Conservation (phyloP, 106 monocot genomes). For the Dendrobium officinale region DNA sequence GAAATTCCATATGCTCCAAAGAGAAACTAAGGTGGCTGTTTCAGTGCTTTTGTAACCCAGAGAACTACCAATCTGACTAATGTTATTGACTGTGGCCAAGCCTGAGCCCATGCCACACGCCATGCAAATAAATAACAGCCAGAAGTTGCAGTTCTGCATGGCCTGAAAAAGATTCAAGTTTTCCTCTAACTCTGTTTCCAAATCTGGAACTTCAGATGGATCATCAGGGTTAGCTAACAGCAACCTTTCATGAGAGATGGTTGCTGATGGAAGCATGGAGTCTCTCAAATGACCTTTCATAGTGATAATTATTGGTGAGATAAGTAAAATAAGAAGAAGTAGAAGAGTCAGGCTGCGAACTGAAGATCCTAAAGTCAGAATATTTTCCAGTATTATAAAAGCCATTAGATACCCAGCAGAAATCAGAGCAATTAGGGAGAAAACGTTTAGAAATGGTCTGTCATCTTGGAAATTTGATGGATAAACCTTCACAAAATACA, state of each 20-base stretch:
- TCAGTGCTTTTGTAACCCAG: slow-evolving; percentile 38
- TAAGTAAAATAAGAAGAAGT: slow-evolving; percentile 30
- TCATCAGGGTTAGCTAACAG: not conserved
- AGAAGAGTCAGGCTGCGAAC: slow-evolving; percentile 10
- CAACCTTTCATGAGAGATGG: slow-evolving; percentile 12
- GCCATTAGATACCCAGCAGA: slow-evolving; percentile 40
- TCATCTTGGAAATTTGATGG: slow-evolving; percentile 21
- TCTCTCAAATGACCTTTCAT: slow-evolving; percentile 9
- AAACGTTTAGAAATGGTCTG: slow-evolving; percentile 20
- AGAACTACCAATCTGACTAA: slow-evolving; percentile 38
- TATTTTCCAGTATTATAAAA: slow-evolving; percentile 37
- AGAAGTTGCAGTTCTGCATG: slow-evolving; percentile 28
- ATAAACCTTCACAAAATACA: slow-evolving; percentile 31
- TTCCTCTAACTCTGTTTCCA: not conserved
- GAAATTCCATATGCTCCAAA: slow-evolving; percentile 99
- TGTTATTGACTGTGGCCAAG: slow-evolving; percentile 51
- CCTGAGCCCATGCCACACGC: slow-evolving; percentile 43
- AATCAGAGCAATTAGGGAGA: slow-evolving; percentile 28
- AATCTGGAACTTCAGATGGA: slow-evolving; percentile 4
- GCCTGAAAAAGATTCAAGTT: slow-evolving; percentile 30
- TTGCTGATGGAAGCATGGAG: not conserved
- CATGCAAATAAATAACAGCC: slow-evolving; percentile 44
- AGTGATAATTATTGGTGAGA: slow-evolving; percentile 19
- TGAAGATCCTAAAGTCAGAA: slow-evolving; percentile 9
- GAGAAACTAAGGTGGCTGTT: slow-evolving; percentile 56